Evolutionary conservation across 73 alveolate species (phyloP).

Genomic region (Urostyla sp.): DNA sequence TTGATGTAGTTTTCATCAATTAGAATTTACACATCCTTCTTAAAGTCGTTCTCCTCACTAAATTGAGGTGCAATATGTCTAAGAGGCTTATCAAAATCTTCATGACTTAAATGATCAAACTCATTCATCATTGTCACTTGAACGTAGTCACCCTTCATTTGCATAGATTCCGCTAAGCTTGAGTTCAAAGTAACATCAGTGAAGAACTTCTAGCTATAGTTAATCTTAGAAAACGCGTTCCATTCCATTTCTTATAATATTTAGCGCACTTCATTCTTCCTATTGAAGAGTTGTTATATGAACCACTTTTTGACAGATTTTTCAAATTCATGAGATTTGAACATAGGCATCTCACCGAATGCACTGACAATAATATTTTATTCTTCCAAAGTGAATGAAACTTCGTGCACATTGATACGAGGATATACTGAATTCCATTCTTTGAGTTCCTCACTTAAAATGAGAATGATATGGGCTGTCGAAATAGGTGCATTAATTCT

Average conservation of each 20-base stretch:
- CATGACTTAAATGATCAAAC: slow-evolving; percentile 19
- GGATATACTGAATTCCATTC: slow-evolving; percentile 40
- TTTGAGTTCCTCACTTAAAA: slow-evolving; percentile 30
- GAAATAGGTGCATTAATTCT: slow-evolving; percentile 25
- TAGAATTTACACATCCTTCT: slow-evolving; percentile 36
- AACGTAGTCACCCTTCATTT: slow-evolving; percentile 18
- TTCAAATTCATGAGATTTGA: slow-evolving; percentile 30
- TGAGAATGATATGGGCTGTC: slow-evolving; percentile 16
- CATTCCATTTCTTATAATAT: slow-evolving; percentile 1
- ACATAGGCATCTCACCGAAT: slow-evolving; percentile 19
- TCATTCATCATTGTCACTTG: slow-evolving; percentile 37
- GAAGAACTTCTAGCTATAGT: slow-evolving; percentile 1
- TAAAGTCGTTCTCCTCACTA: slow-evolving; percentile 22
- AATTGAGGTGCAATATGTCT: slow-evolving; percentile 9
- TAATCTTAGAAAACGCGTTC: not conserved
- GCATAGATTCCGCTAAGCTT: slow-evolving; percentile 18
- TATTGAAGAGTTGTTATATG: not conserved
- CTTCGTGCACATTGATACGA: slow-evolving; percentile 20
- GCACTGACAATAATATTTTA: slow-evolving; percentile 11
- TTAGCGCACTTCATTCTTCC: slow-evolving; percentile 8
- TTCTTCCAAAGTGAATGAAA: slow-evolving; percentile 11
- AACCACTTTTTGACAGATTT: slow-evolving; percentile 49
- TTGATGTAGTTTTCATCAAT: slow-evolving; percentile 26
- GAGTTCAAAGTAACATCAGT: slow-evolving; percentile 25
- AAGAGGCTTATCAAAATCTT: slow-evolving; percentile 23